Base-by-base conservation (phyloP, 2,329 filamentous ascomycete species). In the Xylariaceae sp. region DNA sequence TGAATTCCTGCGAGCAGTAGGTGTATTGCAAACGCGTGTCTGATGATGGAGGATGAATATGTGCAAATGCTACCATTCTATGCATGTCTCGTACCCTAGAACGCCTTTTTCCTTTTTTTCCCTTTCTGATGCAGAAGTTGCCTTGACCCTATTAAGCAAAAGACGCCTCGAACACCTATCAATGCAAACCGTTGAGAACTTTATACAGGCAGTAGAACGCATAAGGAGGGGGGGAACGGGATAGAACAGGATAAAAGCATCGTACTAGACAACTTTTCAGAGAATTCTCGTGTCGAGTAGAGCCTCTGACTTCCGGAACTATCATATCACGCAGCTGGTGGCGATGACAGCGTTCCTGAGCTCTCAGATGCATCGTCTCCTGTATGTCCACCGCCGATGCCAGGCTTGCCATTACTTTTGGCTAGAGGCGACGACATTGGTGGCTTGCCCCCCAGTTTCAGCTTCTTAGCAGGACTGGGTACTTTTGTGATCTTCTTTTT, bases 281-380 rank as follows among this genome's bases (percentile, higher is more conserved):
- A 46, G 46, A 29, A 37, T 34, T 31, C 7, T n/a, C 8, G 37
- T 6, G 37, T 6, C 9, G 29, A 30, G 42, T 40, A n/a, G 32
- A 6, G 45, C 7, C 35, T 26, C 5, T 12, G 30, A 11, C 8
- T 37, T 32, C 26, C 9, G 30, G 46, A 32, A 41, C 44, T 26
- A 29, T 50, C n/a, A 19, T 41, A 48, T 58, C 60, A 67, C 58
- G 64, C 62, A 46, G 62, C 66, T 2, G 77, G 77, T 19, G 80
- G 80, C 12, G 80, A 82, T 0, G 80, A 83, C 56, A 81, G 66
- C 0, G 78, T 78, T 19, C 76, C 80, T 0, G 79, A 81, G 41
- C 79, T 81, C 63, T 83, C 80, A 12, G 79, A 81, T 58, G 76
- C 75, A 46, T 81, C 80, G 19, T 73, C 73, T 44, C 50, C 60